Evolutionary conservation across 768 basidiomycete genomes (phyloP), one percentile per base, ranked within the genome.

Genomic region (Lentinus tigrinus): DNA sequence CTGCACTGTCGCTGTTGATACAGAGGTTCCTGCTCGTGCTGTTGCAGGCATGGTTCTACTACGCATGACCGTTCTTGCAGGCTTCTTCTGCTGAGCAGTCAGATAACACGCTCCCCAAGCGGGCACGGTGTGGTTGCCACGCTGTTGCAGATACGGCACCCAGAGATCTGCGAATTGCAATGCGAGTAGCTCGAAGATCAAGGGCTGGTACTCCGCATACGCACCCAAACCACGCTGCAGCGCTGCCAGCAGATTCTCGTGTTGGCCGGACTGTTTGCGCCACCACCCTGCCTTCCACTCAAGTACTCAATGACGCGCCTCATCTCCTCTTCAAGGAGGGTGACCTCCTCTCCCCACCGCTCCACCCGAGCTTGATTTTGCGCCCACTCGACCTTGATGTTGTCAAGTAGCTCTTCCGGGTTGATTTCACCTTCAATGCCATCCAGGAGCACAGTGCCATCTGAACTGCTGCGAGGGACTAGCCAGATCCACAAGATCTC

Each of bases 271-370:
- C 43, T 46, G n/a, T 23, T 48, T 17, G 1, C 28, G 10, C 69
- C 72, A 72, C 19, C 57, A 39, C 0, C 57, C 23, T 0, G 55
- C 49, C 42, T 70, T 49, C 60, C 65, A 69, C 17, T 59, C 42
- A 65, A 54, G 19, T 57, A 68, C 6, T 57, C 54, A 11, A 67
- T 38, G 1, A 72, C 58, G 3, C 72, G 62, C 1, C 66, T 51
- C 74, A 75, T 74, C 58, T 77, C 75, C 52, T 75, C 75, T 14
- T 61, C 48, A 0, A 77, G 57, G 6, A 76, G 63, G 0, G 65
- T 24, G n/a, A 70, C 69, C 52, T 77, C 74, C 52, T 77, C 74
- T 24, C 63, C 63, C 73, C 74, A 76, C 0, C 71, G 63, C 47
- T 69, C 59, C 1, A 69, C 70, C 0, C 71, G 60, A 0, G 74